Evolutionary conservation across 139 green algal species (phyloP).

Genomic region (Picochlorum costavermella): DNA sequence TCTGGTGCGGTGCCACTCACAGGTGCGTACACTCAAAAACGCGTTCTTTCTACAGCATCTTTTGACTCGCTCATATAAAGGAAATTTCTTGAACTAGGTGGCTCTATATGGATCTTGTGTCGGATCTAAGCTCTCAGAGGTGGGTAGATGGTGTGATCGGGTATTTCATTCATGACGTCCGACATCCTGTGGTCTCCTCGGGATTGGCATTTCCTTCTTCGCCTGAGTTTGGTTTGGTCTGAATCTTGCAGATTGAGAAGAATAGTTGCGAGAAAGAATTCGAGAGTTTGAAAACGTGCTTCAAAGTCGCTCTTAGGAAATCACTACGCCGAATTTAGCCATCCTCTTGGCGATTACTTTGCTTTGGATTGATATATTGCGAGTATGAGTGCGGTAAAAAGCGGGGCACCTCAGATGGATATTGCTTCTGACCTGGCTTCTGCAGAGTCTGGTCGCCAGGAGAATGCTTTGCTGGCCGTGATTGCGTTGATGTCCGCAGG

Average conservation of each 20-base stretch:
- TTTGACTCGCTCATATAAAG: background rate
- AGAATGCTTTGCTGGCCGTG: conserved; percentile 11
- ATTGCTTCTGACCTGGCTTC: conserved; percentile 15
- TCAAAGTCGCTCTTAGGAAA: conserved; percentile 8
- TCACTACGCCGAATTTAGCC: conserved; percentile 2
- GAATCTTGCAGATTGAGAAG: conserved; percentile 22
- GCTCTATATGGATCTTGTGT: background rate
- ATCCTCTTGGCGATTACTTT: background rate
- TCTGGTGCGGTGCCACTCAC: too few relatives aligned
- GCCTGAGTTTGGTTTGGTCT: too few relatives aligned
- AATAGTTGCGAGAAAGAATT: conserved; percentile 28
- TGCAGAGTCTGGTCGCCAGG: conserved; percentile 15
- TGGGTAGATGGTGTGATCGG: too few relatives aligned
- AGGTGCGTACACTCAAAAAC: too few relatives aligned
- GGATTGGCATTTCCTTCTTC: too few relatives aligned
- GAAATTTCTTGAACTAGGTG: background rate
- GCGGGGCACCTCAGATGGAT: conserved; percentile 5
- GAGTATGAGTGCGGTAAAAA: background rate
- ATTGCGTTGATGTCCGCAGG: conserved; percentile 20
- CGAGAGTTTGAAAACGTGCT: conserved; percentile 18
- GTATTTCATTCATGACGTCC: too few relatives aligned
- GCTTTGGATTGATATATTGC: background rate
- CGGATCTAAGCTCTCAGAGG: background rate
- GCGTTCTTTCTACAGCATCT: too few relatives aligned
- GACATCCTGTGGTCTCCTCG: too few relatives aligned